These are phyloP conservation scores for Eragrostis tef DNA, from an alignment of 202 grass and related monocot genomes.

Conservation along the genomic window DNA sequence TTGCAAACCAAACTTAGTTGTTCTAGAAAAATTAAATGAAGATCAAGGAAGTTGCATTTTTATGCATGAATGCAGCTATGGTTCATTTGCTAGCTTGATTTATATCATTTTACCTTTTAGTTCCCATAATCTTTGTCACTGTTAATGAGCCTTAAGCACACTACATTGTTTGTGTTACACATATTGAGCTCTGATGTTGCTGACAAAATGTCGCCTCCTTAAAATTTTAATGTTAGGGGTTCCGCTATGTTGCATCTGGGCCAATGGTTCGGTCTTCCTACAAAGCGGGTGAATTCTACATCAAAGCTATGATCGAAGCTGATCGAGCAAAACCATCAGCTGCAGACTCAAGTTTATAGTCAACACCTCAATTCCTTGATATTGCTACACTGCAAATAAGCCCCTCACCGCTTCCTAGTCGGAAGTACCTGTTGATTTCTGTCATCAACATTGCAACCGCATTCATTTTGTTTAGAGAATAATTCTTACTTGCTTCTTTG, in stretches of 20 bases:
- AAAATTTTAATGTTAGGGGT: slow-evolving; percentile 60
- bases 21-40: background rate
- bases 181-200: slow-evolving; percentile 4
- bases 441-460: background rate
- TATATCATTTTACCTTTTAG: background rate
- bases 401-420: background rate
- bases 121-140: background rate
- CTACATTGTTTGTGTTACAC: background rate
- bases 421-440: slow-evolving; percentile 26
- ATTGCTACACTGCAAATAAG: slow-evolving; percentile 49
- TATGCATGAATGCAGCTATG: background rate
- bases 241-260: slow-evolving; percentile 94
- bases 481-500: background rate
- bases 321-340: slow-evolving; percentile 56
- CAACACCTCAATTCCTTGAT: slow-evolving; percentile 22
- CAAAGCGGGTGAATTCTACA: slow-evolving; percentile 96
- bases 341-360: slow-evolving; percentile 42
- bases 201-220: background rate
- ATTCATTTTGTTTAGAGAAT: slow-evolving; percentile 7
- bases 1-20: background rate
- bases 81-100: background rate
- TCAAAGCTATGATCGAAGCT: slow-evolving; percentile 95
- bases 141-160: background rate
- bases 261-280: slow-evolving; percentile 96
- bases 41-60: slow-evolving; percentile 5